A percentile compares a stretch with the other conserved stretches of the same genome.
phyloP scores from a whole-genome alignment of 2,329 filamentous ascomycete genomes.

The Magnaporthiopsis rhizophila region DNA sequence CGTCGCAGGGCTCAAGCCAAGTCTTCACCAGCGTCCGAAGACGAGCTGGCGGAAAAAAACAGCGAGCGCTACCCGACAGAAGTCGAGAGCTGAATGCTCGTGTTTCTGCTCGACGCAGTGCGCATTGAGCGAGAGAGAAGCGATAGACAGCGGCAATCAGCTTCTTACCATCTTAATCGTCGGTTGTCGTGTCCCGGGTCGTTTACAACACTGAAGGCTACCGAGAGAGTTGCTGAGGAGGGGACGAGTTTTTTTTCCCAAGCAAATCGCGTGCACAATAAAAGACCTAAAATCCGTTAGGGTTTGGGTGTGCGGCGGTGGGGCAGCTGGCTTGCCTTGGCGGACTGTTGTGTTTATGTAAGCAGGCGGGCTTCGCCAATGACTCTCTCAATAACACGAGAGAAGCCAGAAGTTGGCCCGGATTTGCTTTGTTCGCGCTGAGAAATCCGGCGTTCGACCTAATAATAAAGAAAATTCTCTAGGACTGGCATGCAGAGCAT shows the following conservation, averaged over 20 bases:
- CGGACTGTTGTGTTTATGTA: neutral
- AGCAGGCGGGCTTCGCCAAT: neutral
- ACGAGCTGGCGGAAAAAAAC: conserved; percentile 26
- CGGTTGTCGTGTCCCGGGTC: conserved; percentile 38
- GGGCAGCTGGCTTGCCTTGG: too few species aligned
- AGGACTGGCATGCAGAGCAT: neutral
- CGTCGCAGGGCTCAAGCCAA: conserved; percentile 50
- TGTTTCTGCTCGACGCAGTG: conserved; percentile 1
- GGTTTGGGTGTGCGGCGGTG: neutral
- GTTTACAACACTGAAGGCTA: conserved; percentile 12
- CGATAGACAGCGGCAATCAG: conserved; percentile 20
- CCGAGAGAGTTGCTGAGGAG: conserved; percentile 4
- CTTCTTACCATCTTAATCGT: conserved; percentile 56
- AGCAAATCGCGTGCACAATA: conserved; percentile 3
- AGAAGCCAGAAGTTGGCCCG: neutral
- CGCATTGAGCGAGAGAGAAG: conserved; percentile 1
- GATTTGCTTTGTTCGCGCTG: neutral
- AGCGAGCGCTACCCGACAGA: conserved; percentile 21
- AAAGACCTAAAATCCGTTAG: conserved; percentile 5
- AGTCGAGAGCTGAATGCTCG: conserved; percentile 16
- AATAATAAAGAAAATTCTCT: neutral
- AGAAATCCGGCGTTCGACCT: neutral
- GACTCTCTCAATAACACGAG: neutral
- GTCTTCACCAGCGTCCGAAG: conserved; percentile 47
- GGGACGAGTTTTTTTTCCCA: conserved; percentile 17